Evolutionary conservation across 2,329 filamentous ascomycete species (phyloP), one percentile per base, ranked within the genome.

Genomic region (Myriosclerotinia duriaeana): DNA sequence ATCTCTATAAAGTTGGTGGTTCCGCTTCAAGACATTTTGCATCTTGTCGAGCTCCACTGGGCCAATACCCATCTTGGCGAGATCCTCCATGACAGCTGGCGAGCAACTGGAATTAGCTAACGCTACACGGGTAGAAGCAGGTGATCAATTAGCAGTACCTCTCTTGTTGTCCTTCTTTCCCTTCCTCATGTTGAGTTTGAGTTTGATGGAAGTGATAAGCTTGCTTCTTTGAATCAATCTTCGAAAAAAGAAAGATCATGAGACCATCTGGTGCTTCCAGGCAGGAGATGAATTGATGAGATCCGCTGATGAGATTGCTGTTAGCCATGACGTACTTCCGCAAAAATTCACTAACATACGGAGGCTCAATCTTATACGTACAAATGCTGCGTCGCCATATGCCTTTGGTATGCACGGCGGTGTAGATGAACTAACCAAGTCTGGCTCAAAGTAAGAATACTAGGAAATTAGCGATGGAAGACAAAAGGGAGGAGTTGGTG

Each of bases 21-120:
- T 5, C 40, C 12, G 17, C 40, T 5, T 1, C 17, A 5, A 44
- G 14, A 44, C 40, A 44, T 44, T 0, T 15, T 15, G 40, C 5
- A 44, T 5, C 3, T 15, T 44, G 14, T 5, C 40, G 12, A 14
- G 14, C 42, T 17, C 42, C 42, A 44, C 14, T 62, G 93, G 91
- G 68, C 97, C 89, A 72, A 98, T 87, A 74, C 89, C 89, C 77
- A 98, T 85, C 79, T 90, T 90, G 72, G 86, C 83, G 71, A 96
- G 90, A 79, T 97, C 91, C 79, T 97, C 93, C 59, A 99, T 92
- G 72, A 98, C 89, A 67, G 93, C 92, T 60, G 95, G 90, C 73
- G 91, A 93, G 77, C 95, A 87, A 81, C 89, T 96, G 86, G 92
- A 96, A 76, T 89, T 89, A 70, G 80, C 76, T 42, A 78, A 76